phyloP scores from a whole-genome alignment of 2,329 filamentous ascomycete species.

The Clarireedia hainanense region DNA sequence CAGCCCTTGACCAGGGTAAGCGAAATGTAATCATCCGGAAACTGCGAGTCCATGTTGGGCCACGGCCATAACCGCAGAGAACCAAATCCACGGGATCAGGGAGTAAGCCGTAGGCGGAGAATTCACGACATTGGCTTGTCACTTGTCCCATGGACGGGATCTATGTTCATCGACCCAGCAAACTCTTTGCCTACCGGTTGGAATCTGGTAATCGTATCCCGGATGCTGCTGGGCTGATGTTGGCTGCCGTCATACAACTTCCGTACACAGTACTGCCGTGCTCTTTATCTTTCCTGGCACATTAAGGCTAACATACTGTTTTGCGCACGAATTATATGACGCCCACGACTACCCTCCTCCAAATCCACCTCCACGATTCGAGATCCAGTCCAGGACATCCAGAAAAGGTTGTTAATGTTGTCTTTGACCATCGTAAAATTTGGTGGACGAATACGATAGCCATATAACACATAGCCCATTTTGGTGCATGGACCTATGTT shows the following conservation, averaged over 20 bases:
- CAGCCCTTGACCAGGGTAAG: not conserved
- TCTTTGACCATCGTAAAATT: not conserved
- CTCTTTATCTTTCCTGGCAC: no score
- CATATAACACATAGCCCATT: not conserved
- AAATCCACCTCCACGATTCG: no score
- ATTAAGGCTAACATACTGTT: no score
- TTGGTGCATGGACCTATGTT: not conserved
- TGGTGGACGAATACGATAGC: not conserved
- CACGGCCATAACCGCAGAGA: not conserved
- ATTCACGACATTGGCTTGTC: not conserved
- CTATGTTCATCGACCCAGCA: not conserved
- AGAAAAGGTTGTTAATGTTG: no score
- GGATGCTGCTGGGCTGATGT: no score
- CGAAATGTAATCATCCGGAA: not conserved
- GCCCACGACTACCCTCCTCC: no score
- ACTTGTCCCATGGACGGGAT: not conserved
- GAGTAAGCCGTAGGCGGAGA: not conserved
- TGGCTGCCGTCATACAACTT: no score
- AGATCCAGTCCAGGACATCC: no score
- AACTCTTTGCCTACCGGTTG: not conserved
- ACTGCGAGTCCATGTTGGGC: not conserved
- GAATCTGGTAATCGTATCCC: not conserved
- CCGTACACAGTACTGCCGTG: no score
- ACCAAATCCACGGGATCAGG: not conserved
- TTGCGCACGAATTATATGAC: no score